A percentile compares a stretch with the other conserved stretches of the same genome.
Evolutionary conservation across 768 basidiomycete species (phyloP).

Genomic region (Kockovaella imperatae): DNA sequence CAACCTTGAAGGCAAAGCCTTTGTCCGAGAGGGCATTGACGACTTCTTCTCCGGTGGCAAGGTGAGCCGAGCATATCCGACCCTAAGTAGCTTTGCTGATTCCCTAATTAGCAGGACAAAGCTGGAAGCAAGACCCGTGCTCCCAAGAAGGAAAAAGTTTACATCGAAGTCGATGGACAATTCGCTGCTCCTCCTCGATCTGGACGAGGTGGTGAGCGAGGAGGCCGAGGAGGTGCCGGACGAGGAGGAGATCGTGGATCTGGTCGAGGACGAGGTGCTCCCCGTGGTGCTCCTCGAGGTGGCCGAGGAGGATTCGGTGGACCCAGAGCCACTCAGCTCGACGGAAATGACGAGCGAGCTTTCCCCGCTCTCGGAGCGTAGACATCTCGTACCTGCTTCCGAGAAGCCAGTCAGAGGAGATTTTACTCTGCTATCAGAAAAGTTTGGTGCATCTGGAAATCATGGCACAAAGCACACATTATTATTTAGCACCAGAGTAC

Average conservation of each 20-base stretch:
- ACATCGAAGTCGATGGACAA: constrained; percentile 81
- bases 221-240: constrained; percentile 25
- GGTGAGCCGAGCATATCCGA: constrained; percentile 51
- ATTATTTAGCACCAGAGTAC: too few relatives aligned
- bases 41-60: constrained; percentile 87
- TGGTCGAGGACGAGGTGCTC: constrained; percentile 49
- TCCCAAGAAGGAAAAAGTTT: constrained; percentile 60
- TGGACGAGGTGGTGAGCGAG: constrained; percentile 54
- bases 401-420: too few relatives aligned
- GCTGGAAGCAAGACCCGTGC: constrained; percentile 31
- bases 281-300: constrained; percentile 50
- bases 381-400: too few relatives aligned
- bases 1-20: constrained; percentile 64
- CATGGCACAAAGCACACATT: too few relatives aligned
- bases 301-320: constrained; percentile 48
- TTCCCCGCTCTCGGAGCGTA: constrained; percentile 69
- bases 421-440: too few relatives aligned
- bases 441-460: too few relatives aligned
- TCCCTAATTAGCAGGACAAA: constrained; percentile 33
- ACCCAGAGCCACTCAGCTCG: constrained; percentile 48
- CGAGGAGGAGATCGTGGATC: constrained; percentile 48
- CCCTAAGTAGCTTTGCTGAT: not conserved
- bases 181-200: constrained; percentile 63
- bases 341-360: constrained; percentile 73
- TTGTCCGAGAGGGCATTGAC: constrained; percentile 61